Evolutionary conservation across 208 protist genomes (phyloP), one percentile per base, ranked within the genome.

Genomic region (Acanthamoeba sp.): DNA sequence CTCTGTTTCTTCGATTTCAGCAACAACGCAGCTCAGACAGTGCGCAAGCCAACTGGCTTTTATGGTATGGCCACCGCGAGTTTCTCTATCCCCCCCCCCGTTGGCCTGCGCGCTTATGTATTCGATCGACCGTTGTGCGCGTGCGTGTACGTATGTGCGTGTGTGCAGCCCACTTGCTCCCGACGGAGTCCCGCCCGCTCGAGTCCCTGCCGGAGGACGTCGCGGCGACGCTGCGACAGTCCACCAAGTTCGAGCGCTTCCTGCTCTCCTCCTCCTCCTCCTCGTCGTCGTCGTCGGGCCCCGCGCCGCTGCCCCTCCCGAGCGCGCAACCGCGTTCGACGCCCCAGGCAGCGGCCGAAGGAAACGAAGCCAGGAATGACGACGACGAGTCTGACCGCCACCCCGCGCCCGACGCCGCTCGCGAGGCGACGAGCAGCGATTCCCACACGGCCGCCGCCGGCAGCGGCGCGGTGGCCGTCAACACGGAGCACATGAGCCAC

Each of bases 11-110:
- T 34, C n/a, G 10, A 45, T 95, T 94, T 98, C 59, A 98, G 99
- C 94, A 99, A 99, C 97, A 99, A 99, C 95, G 99, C 99, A 0
- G 98, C 98, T n/a, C 99, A 99, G 97, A 99, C 99, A 18, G 98
- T 99, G 38, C 96, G 98, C 12, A 97, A 98, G 29, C 99, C 98
- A 36, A 96, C 98, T 57, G 94, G 97, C 57, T 99, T 99, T 96
- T 99, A 98, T 57, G 96, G 95, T 69, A 96, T 98, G 94, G 95
- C 6, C 18, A 22, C 12, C 59, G 95, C 96, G 89, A 22, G 10
- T 14, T 38, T 9, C 36, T 27, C 82, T 4, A 4, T 42, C 9
- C 5, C n/a, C 59, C 59, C n/a, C 59, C n/a, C 27, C 27, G 4
- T 69, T 7, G 7, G 7, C 80, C 88, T 2, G 12, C 4, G 22